These are phyloP conservation scores for Dalbergia oliveri DNA, from an alignment of 306 rosid genomes.

Conservation along the genomic window DNA sequence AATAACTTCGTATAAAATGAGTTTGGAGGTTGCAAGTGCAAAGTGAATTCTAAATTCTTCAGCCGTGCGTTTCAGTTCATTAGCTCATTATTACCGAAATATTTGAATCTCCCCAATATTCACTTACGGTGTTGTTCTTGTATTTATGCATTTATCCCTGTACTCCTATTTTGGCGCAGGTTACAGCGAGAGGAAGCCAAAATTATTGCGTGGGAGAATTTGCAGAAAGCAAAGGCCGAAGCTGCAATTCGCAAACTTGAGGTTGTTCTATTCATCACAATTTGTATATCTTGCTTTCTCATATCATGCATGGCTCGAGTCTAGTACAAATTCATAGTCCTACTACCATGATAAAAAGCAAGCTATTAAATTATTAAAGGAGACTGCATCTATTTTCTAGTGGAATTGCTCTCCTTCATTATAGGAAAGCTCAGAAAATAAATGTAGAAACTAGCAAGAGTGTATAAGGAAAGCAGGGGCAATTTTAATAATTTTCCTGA, in stretches of 20 bases:
- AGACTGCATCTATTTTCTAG: neutral
- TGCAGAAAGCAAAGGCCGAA: slow-evolving; percentile 86
- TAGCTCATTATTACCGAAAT: neutral
- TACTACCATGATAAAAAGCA: slow-evolving; percentile 9
- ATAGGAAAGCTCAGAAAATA: neutral
- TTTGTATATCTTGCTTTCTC: neutral
- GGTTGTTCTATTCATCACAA: slow-evolving; percentile 51
- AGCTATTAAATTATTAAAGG: slow-evolving; percentile 8
- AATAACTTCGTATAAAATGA: neutral
- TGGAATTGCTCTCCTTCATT: neutral
- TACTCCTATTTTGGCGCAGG: slow-evolving; percentile 47
- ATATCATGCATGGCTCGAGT: neutral
- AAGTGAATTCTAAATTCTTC: neutral
- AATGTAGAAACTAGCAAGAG: neutral
- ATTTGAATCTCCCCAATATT: neutral
- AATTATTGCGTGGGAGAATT: slow-evolving; percentile 84
- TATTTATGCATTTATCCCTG: neutral
- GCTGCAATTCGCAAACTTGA: slow-evolving; percentile 74
- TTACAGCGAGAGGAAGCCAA: slow-evolving; percentile 80
- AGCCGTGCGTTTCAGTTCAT: slow-evolving; percentile 10
- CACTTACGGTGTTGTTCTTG: neutral
- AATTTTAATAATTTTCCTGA: slow-evolving; percentile 15
- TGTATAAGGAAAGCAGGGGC: neutral
- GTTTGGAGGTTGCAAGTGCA: slow-evolving; percentile 21
- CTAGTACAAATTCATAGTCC: slow-evolving; percentile 1